Evolutionary conservation across 805 yeast species (phyloP), one percentile per base, ranked within the genome.

Genomic region (Ogataea trehalophila): DNA sequence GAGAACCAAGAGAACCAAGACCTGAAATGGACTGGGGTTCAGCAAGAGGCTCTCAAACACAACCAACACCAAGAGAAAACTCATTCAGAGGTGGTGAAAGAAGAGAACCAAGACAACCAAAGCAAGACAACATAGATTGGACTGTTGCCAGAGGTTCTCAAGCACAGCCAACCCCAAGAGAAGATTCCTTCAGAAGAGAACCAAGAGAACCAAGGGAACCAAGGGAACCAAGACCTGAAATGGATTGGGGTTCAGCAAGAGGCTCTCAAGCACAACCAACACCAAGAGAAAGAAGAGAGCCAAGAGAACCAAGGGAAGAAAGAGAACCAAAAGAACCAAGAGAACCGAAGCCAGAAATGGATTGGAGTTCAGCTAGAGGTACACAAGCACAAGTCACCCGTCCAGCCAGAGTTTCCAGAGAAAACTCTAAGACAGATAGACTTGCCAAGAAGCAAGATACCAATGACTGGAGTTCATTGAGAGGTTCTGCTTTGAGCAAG

Each of bases 1-100:
- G 59, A 47, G 59, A 46, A 50, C 70, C 70, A 54, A 69, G 74
- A 64, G 70, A 68, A 52, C 79, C 75, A 57, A 82, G 75, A 58
- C 79, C 80, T 43, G 79, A 80, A 39, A 68, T 81, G 47, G 87
- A 83, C 66, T 81, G 86, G 80, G 68, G 72, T 42, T 46, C 70
- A 26, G 77, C 73, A 29, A 69, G 79, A 62, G 54, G 58, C 33
- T 66, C 66, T 15, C 53, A 52, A 39, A 56, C 55, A 66, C 42
- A 48, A 48, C 51, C 71, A 55, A 41, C 57, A 33, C 47, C 46
- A 39, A 48, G 53, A 42, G 43, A 48, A 58, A 59, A 64, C 66
- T 51, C 69, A 67, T 48, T 45, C 43, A 49, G 50, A 49, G 48
- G 46, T 2, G 49, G 48, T 22, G 52, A 49, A 13, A 42, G 52